Conservation (phyloP, 331 rosid genomes). For the Saraca asoca region DNA sequence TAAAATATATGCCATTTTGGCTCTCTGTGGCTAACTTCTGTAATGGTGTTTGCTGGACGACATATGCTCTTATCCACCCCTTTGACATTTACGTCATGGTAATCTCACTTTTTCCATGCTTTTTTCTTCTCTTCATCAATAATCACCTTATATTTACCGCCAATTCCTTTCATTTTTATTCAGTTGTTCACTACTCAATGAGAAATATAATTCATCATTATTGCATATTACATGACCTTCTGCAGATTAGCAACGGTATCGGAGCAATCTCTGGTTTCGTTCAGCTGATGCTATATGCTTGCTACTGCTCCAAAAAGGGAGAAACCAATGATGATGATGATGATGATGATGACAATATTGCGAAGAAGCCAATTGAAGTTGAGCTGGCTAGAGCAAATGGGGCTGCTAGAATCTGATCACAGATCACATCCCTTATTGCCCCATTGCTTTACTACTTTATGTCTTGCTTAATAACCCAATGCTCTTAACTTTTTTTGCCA, state of each 20-base stretch:
- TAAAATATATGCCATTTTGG: constrained; percentile 72
- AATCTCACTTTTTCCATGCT: constrained; percentile 2
- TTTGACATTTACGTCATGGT: constrained; percentile 67
- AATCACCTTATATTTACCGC: neutral
- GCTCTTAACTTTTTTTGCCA: neutral
- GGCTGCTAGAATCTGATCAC: constrained; percentile 3
- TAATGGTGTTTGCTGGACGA: constrained; percentile 66
- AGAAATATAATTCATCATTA: neutral
- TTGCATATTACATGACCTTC: neutral
- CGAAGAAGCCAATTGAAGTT: constrained; percentile 30
- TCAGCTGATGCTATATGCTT: constrained; percentile 60
- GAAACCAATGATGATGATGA: constrained; percentile 7
- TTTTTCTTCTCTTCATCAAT: neutral
- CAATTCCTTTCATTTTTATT: neutral
- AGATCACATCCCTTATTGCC: neutral
- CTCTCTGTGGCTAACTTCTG: constrained; percentile 70
- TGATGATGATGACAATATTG: constrained; percentile 5
- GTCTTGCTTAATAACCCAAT: neutral
- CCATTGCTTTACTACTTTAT: neutral
- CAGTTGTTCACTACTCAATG: neutral
- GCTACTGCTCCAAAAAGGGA: constrained; percentile 32
- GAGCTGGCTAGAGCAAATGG: constrained; percentile 41
- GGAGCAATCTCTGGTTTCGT: constrained; percentile 62
- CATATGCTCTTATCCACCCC: constrained; percentile 70
- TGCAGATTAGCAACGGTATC: constrained; percentile 68